Evolutionary conservation across 306 rosid genomes (phyloP).

Genomic region (Luffa acutangula): DNA sequence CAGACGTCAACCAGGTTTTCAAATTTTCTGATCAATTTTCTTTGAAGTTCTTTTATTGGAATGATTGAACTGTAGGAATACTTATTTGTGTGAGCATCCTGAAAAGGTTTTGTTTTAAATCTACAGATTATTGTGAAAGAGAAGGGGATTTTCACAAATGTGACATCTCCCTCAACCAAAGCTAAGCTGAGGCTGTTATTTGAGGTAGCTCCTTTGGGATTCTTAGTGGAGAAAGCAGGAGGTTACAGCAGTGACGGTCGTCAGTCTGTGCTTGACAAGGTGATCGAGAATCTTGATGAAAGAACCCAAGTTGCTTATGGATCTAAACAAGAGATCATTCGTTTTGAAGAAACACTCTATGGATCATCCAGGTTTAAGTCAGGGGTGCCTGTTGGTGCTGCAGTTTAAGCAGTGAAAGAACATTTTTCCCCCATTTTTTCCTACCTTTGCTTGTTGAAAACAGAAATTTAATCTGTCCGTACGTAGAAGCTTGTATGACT

Average conservation of each 20-base stretch:
- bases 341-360: constrained; percentile 89
- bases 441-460: constrained; percentile 1
- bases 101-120: not conserved
- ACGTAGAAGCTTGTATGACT: constrained; percentile 7
- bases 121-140: constrained; percentile 86
- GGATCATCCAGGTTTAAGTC: constrained; percentile 94
- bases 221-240: constrained; percentile 88
- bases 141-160: constrained; percentile 89
- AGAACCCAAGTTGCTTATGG: constrained; percentile 98
- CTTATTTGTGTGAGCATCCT: not conserved
- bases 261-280: constrained; percentile 76
- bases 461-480: constrained; percentile 3
- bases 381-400: constrained; percentile 83
- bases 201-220: constrained; percentile 95
- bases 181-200: constrained; percentile 89
- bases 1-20: constrained; percentile 84
- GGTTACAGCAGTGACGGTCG: constrained; percentile 90
- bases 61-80: not conserved
- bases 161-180: constrained; percentile 75
- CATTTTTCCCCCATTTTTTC: not conserved
- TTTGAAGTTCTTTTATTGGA: not conserved
- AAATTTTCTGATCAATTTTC: not conserved
- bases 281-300: constrained; percentile 58
- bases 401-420: constrained; percentile 31
- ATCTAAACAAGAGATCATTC: constrained; percentile 76